Conservation (phyloP, 1,284 basidiomycete species). For the Cerioporus squamosus region DNA sequence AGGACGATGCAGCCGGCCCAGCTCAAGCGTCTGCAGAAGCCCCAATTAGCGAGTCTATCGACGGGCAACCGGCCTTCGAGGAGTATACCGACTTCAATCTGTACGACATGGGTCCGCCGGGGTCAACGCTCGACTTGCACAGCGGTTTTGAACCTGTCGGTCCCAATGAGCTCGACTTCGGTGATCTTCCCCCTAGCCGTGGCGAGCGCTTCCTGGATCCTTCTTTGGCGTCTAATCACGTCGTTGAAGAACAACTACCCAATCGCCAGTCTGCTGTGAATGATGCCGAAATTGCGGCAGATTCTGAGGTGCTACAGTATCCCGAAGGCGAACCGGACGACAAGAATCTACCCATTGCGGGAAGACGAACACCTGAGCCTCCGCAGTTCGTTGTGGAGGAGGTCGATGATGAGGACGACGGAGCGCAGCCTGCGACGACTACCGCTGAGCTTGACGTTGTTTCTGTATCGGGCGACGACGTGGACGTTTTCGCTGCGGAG, state of each 20-base stretch:
- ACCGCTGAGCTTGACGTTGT: conserved; percentile 5
- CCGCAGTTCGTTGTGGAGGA: conserved; percentile 4
- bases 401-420: conserved; percentile 6
- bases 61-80: no score
- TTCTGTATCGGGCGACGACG: conserved; percentile 5
- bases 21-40: background rate
- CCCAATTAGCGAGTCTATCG: no score
- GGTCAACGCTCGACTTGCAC: background rate
- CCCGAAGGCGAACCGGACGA: no score
- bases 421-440: background rate
- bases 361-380: no score
- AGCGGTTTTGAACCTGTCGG: conserved; percentile 22
- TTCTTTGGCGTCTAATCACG: background rate
- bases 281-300: no score
- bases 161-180: conserved; percentile 17
- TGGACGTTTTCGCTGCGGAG: conserved; percentile 1
- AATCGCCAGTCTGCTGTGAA: no score
- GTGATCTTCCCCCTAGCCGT: conserved; percentile 18
- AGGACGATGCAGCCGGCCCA: conserved; percentile 15
- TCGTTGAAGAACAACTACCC: background rate
- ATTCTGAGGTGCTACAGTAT: no score
- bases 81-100: conserved; percentile 21
- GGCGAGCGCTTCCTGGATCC: background rate
- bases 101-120: conserved; percentile 29
- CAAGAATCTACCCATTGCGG: no score